Conservation (phyloP, 441 rosid species). For the Isatis lusitanica region DNA sequence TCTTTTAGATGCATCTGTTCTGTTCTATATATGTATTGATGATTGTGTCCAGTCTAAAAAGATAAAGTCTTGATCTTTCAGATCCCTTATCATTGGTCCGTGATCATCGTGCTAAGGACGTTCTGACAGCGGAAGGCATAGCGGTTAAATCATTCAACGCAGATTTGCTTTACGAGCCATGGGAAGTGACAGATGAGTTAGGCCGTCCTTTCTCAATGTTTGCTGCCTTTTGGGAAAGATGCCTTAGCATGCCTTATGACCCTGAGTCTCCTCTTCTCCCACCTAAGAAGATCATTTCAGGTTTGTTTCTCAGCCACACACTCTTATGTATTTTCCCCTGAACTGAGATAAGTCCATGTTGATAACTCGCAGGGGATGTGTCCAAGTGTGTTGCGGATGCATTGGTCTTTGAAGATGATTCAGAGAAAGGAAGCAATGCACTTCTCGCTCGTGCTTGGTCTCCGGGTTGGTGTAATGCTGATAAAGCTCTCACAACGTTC, state of each 20-base stretch:
- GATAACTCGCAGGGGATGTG: conserved; percentile 55
- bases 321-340: neutral
- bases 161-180: conserved; percentile 96
- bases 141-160: conserved; percentile 82
- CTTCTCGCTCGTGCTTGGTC: conserved; percentile 98
- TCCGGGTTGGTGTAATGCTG: conserved; percentile 94
- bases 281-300: conserved; percentile 89
- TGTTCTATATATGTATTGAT: neutral
- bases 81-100: conserved; percentile 92
- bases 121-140: conserved; percentile 69
- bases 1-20: neutral
- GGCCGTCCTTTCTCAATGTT: conserved; percentile 80
- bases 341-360: neutral
- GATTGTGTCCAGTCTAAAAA: neutral
- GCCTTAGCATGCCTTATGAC: conserved; percentile 96
- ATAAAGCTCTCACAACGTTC: conserved; percentile 85
- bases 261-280: conserved; percentile 98
- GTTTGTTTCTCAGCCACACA: conserved; percentile 37
- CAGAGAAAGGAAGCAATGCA: conserved; percentile 94
- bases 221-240: conserved; percentile 86
- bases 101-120: conserved; percentile 89
- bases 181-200: conserved; percentile 85
- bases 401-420: conserved; percentile 86
- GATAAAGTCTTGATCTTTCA: conserved; percentile 42
- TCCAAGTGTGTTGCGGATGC: conserved; percentile 66